These are phyloP conservation scores for Ailanthus altissimus DNA, from an alignment of 345 rosid genomes.

Conservation along the genomic window DNA sequence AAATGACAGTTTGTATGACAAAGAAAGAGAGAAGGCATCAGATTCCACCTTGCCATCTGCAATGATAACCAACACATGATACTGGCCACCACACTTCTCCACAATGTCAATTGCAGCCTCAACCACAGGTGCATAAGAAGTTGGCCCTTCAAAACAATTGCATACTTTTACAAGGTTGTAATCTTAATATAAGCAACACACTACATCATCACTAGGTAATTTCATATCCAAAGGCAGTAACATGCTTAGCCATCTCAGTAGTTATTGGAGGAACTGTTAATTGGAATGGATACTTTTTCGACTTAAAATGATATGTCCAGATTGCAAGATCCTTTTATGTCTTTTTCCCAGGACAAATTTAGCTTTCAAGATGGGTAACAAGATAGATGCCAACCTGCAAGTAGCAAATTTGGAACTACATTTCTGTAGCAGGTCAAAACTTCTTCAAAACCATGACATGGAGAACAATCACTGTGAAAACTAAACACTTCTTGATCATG, in stretches of 20 bases:
- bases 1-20: not conserved
- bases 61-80: slow-evolving; percentile 68
- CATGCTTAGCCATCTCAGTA: not conserved
- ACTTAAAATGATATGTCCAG: not conserved
- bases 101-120: too few species aligned
- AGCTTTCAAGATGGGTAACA: not conserved
- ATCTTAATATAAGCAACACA: slow-evolving; percentile 8
- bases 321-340: not conserved
- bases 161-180: slow-evolving; percentile 14
- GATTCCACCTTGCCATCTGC: slow-evolving; percentile 79
- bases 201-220: not conserved
- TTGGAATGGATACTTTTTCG: not conserved
- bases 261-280: too few species aligned
- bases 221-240: not conserved
- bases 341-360: not conserved
- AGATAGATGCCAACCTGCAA: slow-evolving; percentile 51
- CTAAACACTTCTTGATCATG: slow-evolving; percentile 71
- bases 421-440: slow-evolving; percentile 69
- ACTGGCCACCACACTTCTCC: slow-evolving; percentile 73
- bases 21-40: not conserved
- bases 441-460: too few species aligned
- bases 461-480: slow-evolving; percentile 64
- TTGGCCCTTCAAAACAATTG: slow-evolving; percentile 58
- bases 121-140: slow-evolving; percentile 76
- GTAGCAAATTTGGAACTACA: slow-evolving; percentile 57